A percentile compares a stretch with the other conserved stretches of the same genome.
Conservation (phyloP, 352 stramenopile species). For the Globisporangium solare region DNA sequence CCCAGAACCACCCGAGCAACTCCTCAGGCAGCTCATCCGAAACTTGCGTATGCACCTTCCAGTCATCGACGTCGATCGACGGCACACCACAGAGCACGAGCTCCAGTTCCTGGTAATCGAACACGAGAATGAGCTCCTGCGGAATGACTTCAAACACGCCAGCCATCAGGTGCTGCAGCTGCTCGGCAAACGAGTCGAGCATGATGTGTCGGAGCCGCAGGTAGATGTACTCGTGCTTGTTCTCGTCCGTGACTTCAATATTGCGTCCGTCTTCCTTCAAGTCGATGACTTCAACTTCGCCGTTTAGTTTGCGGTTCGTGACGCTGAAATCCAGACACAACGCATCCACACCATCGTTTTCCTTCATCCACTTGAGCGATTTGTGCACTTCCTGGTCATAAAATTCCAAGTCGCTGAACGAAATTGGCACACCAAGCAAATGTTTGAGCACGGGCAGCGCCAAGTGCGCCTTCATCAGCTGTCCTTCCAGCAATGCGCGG, state of each 20-base stretch:
- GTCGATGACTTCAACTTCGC: slow-evolving; percentile 76
- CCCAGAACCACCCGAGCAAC: slow-evolving; percentile 71
- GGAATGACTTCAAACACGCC: slow-evolving; percentile 98
- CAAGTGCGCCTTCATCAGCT: slow-evolving; percentile 84
- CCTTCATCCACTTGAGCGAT: slow-evolving; percentile 79
- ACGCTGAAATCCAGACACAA: slow-evolving; percentile 80
- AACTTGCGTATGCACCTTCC: slow-evolving; percentile 87
- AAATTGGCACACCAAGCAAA: slow-evolving; percentile 79
- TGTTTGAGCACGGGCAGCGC: slow-evolving; percentile 84
- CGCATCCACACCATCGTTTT: slow-evolving; percentile 76
- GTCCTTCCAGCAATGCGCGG: slow-evolving; percentile 95
- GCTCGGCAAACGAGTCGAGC: slow-evolving; percentile 91
- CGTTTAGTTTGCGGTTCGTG: slow-evolving; percentile 69
- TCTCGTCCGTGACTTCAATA: slow-evolving; percentile 92
- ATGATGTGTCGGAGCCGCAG: slow-evolving; percentile 94
- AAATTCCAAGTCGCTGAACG: slow-evolving; percentile 88
- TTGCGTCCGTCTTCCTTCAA: slow-evolving; percentile 81
- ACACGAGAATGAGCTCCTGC: slow-evolving; percentile 77
- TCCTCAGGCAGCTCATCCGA: slow-evolving; percentile 73
- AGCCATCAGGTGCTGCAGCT: slow-evolving; percentile 89
- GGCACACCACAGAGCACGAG: slow-evolving; percentile 76
- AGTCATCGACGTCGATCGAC: slow-evolving; percentile 81
- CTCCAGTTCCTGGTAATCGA: slow-evolving; percentile 82
- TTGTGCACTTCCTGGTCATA: slow-evolving; percentile 86
- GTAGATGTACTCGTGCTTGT: slow-evolving; percentile 97